Percentiles rank a stretch among this genome's conserved stretches.
These are phyloP conservation scores for Chaetomidium leptoderma DNA, from an alignment of 495 filamentous ascomycete species.

Conservation along the genomic window DNA sequence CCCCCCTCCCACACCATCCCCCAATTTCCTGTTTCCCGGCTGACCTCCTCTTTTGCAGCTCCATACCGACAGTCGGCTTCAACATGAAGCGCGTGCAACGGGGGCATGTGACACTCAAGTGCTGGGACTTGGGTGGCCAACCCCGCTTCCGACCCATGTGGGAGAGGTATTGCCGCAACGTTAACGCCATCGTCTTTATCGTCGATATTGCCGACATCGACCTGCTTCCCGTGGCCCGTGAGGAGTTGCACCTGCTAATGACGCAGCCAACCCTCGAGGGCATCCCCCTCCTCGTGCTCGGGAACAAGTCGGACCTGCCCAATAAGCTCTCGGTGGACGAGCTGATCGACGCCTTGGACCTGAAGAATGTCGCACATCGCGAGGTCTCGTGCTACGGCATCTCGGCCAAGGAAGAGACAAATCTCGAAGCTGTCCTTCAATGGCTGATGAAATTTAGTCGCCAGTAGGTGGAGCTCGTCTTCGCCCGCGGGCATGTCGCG, in stretches of 20 bases:
- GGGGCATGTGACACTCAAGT: constrained; percentile 97
- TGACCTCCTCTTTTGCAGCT: constrained; percentile 57
- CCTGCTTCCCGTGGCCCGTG: constrained; percentile 79
- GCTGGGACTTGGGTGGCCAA: constrained; percentile 97
- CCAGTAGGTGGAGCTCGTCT: constrained; percentile 52
- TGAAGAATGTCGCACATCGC: constrained; percentile 82
- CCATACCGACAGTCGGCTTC: constrained; percentile 97
- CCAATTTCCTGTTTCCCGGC: constrained; percentile 27
- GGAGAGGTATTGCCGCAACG: constrained; percentile 96
- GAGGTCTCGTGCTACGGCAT: constrained; percentile 99
- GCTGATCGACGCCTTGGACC: constrained; percentile 85
- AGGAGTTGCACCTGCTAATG: constrained; percentile 87
- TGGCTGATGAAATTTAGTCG: constrained; percentile 92
- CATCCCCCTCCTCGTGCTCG: constrained; percentile 92
- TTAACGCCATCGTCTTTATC: constrained; percentile 98
- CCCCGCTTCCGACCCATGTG: constrained; percentile 98
- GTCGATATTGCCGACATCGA: constrained; percentile 74
- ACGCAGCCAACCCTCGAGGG: constrained; percentile 78
- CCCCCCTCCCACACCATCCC: constrained; percentile 2
- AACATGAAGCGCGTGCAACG: constrained; percentile 98
- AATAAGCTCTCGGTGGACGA: constrained; percentile 88
- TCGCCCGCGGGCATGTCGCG: background rate
- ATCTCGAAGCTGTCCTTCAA: constrained; percentile 92
- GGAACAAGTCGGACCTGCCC: constrained; percentile 93
- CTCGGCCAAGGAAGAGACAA: constrained; percentile 97